Base-by-base conservation (phyloP, 2,329 filamentous ascomycete species). In the Lojkania enalia region DNA sequence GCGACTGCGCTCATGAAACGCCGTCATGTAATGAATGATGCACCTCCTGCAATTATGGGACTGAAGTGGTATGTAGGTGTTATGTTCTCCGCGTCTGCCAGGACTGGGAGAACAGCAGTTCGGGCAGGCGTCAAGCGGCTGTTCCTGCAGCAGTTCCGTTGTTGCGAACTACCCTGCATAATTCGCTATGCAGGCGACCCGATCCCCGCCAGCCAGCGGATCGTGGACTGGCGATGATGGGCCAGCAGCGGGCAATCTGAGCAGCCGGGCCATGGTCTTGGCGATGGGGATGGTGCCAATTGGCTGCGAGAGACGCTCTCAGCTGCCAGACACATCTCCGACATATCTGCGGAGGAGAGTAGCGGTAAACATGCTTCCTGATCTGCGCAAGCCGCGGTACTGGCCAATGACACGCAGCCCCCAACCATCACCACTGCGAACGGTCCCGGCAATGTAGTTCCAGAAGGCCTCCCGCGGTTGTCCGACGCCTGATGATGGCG, bases 361-460 rank as follows among this genome's bases (percentile, higher is more conserved):
- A 43, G 46, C 46, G 35, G 38, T 45, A 50, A 46, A 49, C 42
- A 50, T 9, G 41, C 29, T 51, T 13, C 48, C 41, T 12, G 13
- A 38, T 45, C 5, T 19, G 46, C n/a, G 35, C 21, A 25, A 46
- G 35, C 25, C 19, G 6, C 31, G 5, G 33, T 27, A 44, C 30
- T 27, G 41, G 35, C 41, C 41, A 44, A 44, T 44, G 21, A 32
- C 19, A 9, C 19, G 31, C 23, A 27, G 23, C 23, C 7, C n/a
- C 23, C 7, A 7, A 27, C 23, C n/a, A 27, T 27, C 7, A 27
- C 23, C 23, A 27, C 23, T 27, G n/a, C 23, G 7, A n/a, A 27
- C 7, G 23, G 23, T n/a, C 7, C n/a, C 23, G n/a, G 7, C 23
- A 7, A 27, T 27, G 23, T n/a, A 27, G 23, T 27, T 27, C 23